These are phyloP conservation scores for Grigorovia humatica DNA, from an alignment of 805 yeast species.

Conservation along the genomic window DNA sequence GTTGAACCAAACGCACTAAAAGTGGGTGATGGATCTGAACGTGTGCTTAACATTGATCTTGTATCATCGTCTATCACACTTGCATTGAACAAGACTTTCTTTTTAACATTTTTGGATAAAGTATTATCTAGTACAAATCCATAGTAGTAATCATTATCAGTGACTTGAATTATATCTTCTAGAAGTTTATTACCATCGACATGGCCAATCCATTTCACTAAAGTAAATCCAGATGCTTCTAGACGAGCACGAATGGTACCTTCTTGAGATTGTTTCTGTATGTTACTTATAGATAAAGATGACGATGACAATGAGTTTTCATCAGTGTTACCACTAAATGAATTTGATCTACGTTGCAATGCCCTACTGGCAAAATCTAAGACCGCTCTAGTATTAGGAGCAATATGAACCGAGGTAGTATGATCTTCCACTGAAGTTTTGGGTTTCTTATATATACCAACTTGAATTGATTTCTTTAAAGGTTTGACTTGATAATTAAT, in stretches of 20 bases:
- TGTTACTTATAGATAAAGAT: constrained; percentile 7
- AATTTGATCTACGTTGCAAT: constrained; percentile 12
- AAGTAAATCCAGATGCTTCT: constrained; percentile 39
- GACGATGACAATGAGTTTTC: background rate
- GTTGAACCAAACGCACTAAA: constrained; percentile 9
- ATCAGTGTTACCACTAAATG: constrained; percentile 4
- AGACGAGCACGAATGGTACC: constrained; percentile 49
- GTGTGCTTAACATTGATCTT: constrained; percentile 7
- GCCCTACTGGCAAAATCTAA: constrained; percentile 19
- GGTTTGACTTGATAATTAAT: constrained; percentile 81
- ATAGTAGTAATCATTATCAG: constrained; percentile 51
- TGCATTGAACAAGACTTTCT: constrained; percentile 63
- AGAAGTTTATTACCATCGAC: constrained; percentile 51
- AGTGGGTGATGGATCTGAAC: constrained; percentile 11
- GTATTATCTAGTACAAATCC: constrained; percentile 92
- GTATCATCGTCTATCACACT: constrained; percentile 24
- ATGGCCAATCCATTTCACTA: constrained; percentile 45
- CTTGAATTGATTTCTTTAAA: constrained; percentile 46
- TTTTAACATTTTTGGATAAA: constrained; percentile 74
- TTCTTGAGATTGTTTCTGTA: constrained; percentile 31
- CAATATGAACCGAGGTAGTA: constrained; percentile 20
- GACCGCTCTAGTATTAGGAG: constrained; percentile 22
- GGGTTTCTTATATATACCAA: constrained; percentile 29
- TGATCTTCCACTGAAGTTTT: constrained; percentile 15
- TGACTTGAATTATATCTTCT: constrained; percentile 51